Conservation (phyloP, 1,139 yeast genomes). For the Blastobotrys petasosporus region DNA sequence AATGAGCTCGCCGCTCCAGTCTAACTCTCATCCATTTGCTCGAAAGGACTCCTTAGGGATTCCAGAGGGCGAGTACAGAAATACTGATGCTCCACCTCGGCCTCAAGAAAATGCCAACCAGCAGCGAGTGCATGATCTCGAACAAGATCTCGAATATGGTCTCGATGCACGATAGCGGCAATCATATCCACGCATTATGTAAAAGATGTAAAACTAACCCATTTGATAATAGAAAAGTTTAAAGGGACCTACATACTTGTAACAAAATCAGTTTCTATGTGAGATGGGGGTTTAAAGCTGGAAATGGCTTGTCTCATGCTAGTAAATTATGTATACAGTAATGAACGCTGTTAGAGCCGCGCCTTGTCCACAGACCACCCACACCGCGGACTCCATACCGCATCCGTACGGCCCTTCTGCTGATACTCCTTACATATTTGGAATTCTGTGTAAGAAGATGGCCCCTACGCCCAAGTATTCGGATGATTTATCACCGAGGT, state of each 20-base stretch:
- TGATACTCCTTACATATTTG: not conserved
- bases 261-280: no score
- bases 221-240: no score
- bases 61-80: slow-evolving; percentile 35
- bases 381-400: no score
- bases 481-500: slow-evolving; percentile 10
- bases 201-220: not conserved
- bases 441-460: not conserved
- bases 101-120: slow-evolving; percentile 37
- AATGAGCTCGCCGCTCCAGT: slow-evolving; percentile 21
- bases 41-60: slow-evolving; percentile 25
- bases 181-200: no score
- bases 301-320: not conserved
- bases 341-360: not conserved
- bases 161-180: slow-evolving; percentile 38
- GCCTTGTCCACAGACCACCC: not conserved
- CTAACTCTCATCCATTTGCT: slow-evolving; percentile 13
- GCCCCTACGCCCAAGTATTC: not conserved
- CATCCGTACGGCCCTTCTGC: no score
- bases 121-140: slow-evolving; percentile 34
- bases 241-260: no score
- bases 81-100: slow-evolving; percentile 39
- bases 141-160: slow-evolving; percentile 55
- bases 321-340: not conserved
- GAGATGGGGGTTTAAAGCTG: no score